Conservation (phyloP, 2,329 filamentous ascomycete genomes). For the Alternaria metachromatica region DNA sequence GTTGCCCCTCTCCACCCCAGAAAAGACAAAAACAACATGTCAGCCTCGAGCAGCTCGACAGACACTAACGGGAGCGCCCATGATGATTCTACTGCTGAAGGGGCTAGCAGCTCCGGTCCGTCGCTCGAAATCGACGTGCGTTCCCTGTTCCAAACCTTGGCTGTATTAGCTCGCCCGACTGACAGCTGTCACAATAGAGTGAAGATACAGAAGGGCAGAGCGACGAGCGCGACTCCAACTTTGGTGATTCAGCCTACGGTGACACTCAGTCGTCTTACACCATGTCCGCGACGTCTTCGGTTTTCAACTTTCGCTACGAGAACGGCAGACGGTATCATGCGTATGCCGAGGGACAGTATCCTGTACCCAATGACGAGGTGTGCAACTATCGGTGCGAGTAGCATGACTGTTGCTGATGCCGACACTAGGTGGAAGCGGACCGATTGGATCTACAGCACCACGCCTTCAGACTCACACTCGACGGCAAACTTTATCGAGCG, state of each 20-base stretch:
- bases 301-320: slow-evolving; percentile 41
- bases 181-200: slow-evolving; percentile 11
- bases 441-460: slow-evolving; percentile 44
- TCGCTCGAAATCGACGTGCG: slow-evolving; percentile 39
- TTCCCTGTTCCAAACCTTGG: slow-evolving; percentile 12
- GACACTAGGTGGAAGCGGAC: slow-evolving; percentile 34
- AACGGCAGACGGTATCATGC: slow-evolving; percentile 42
- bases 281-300: slow-evolving; percentile 40
- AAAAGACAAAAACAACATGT: neutral
- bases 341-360: slow-evolving; percentile 41
- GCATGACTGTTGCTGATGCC: slow-evolving; percentile 1
- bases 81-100: slow-evolving; percentile 15
- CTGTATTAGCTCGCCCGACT: slow-evolving; percentile 12
- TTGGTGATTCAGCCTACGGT: slow-evolving; percentile 24
- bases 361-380: slow-evolving; percentile 44
- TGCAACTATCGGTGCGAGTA: neutral
- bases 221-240: slow-evolving; percentile 39
- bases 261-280: slow-evolving; percentile 24
- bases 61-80: slow-evolving; percentile 1
- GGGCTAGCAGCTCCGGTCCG: slow-evolving; percentile 31
- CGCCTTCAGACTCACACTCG: slow-evolving; percentile 42
- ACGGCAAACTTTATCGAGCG: slow-evolving; percentile 38
- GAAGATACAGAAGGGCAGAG: slow-evolving; percentile 18
- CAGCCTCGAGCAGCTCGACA: neutral
- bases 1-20: neutral